Percentiles rank a stretch among this genome's conserved stretches.
Conservation (phyloP, 2,329 filamentous ascomycete species). For the Drechslerella coelobrocha region DNA sequence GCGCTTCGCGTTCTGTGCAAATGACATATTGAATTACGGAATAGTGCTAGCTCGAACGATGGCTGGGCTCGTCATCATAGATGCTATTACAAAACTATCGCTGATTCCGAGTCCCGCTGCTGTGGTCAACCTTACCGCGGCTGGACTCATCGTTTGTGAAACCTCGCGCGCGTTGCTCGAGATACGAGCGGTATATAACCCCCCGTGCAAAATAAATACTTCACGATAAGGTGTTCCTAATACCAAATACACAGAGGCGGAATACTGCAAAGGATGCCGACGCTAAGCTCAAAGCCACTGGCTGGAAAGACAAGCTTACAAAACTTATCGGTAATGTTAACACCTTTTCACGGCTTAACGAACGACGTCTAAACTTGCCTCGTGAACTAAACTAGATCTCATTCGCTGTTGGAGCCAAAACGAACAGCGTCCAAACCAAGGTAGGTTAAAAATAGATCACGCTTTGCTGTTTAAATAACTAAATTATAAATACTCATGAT, state of each 20-base stretch:
- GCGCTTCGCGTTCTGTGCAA: conserved; percentile 3
- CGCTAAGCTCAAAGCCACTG: background rate
- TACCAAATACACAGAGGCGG: background rate
- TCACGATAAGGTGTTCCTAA: background rate
- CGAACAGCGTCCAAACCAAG: too few species aligned
- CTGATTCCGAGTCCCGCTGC: background rate
- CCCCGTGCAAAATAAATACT: background rate
- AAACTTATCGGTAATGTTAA: background rate
- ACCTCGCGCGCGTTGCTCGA: background rate
- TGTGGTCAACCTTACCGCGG: background rate
- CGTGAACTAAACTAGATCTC: too few species aligned
- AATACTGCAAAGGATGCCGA: background rate
- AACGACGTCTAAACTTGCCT: too few species aligned
- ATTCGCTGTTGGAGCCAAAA: too few species aligned
- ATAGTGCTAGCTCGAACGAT: background rate
- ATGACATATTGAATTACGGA: background rate
- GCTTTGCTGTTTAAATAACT: too few species aligned
- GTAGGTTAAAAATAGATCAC: background rate
- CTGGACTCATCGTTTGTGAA: conserved; percentile 1
- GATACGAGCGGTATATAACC: conserved; percentile 6
- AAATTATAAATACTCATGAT: background rate
- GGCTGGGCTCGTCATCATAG: background rate
- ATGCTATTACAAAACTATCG: background rate
- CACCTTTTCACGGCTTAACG: background rate
- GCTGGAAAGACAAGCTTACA: conserved; percentile 11